These are phyloP conservation scores for Bassia scoparia DNA, from an alignment of 148 eudicot genomes.

Conservation along the genomic window DNA sequence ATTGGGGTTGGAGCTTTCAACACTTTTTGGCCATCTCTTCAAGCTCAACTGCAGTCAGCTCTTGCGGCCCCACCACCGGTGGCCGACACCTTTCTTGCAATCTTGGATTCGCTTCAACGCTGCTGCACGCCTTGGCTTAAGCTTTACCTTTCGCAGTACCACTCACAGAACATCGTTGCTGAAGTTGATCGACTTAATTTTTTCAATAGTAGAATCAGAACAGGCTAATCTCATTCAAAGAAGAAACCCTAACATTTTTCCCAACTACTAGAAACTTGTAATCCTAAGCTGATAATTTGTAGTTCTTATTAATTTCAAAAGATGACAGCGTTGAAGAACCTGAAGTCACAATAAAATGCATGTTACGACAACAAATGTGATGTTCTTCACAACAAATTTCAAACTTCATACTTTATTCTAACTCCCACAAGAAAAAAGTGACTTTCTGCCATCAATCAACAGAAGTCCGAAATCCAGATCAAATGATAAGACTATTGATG, in stretches of 20 bases:
- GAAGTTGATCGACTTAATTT: slow-evolving; percentile 43
- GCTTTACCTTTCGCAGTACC: slow-evolving; percentile 89
- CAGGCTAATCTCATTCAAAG: slow-evolving; percentile 32
- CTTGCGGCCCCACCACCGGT: slow-evolving; percentile 39
- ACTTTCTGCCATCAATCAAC: background rate
- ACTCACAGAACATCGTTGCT: slow-evolving; percentile 76
- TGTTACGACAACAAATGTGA: slow-evolving; percentile 1
- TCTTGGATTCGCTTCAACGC: slow-evolving; percentile 49
- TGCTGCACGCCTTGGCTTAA: slow-evolving; percentile 50
- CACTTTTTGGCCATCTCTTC: slow-evolving; percentile 63
- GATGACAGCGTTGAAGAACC: background rate
- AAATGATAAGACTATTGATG: background rate
- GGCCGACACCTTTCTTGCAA: slow-evolving; percentile 52
- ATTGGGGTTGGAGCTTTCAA: slow-evolving; percentile 55
- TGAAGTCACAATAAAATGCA: background rate
- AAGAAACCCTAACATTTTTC: slow-evolving; percentile 29
- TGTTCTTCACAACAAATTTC: background rate
- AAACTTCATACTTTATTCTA: background rate
- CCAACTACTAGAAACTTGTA: background rate
- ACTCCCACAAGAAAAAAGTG: background rate
- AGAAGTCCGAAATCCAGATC: slow-evolving; percentile 6
- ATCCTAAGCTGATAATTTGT: background rate
- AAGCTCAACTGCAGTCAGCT: slow-evolving; percentile 34
- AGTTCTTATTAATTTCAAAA: background rate
- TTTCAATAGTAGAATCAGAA: slow-evolving; percentile 33